Evolutionary conservation across 257 asterid genomes (phyloP).

Genomic region (Lithospermum erythrorhizon): DNA sequence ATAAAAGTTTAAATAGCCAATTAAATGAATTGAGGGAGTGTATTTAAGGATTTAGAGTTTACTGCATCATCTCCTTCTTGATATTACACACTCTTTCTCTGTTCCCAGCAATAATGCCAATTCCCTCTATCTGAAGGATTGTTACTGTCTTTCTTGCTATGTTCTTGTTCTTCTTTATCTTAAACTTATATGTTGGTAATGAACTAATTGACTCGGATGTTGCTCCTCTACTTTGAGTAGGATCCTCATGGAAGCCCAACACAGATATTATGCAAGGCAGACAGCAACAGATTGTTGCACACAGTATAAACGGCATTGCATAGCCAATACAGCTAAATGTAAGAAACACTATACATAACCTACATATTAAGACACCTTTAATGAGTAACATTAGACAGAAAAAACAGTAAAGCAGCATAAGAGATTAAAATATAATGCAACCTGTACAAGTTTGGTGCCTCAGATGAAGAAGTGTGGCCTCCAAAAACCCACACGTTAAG

Average conservation of each 20-base stretch:
- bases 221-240: slow-evolving; percentile 34
- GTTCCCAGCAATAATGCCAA: slow-evolving; percentile 36
- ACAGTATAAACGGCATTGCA: slow-evolving; percentile 42
- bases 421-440: slow-evolving; percentile 9
- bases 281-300: slow-evolving; percentile 44
- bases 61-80: slow-evolving; percentile 47
- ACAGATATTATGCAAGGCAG: slow-evolving; percentile 40
- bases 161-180: slow-evolving; percentile 14
- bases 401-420: background rate
- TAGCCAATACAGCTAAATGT: slow-evolving; percentile 43
- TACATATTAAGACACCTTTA: slow-evolving; percentile 12
- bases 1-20: no score
- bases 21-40: no score
- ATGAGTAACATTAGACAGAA: slow-evolving; percentile 3
- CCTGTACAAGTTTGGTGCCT: slow-evolving; percentile 93
- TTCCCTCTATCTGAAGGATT: slow-evolving; percentile 26
- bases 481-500: slow-evolving; percentile 93
- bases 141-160: slow-evolving; percentile 9
- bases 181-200: slow-evolving; percentile 33
- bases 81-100: slow-evolving; percentile 38
- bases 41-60: slow-evolving; percentile 15
- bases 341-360: slow-evolving; percentile 41
- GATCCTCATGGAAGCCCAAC: slow-evolving; percentile 32
- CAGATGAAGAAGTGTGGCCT: slow-evolving; percentile 72
- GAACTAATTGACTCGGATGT: slow-evolving; percentile 33